Evolutionary conservation across 768 basidiomycete genomes (phyloP).

Genomic region (Multifurca ochricompacta): DNA sequence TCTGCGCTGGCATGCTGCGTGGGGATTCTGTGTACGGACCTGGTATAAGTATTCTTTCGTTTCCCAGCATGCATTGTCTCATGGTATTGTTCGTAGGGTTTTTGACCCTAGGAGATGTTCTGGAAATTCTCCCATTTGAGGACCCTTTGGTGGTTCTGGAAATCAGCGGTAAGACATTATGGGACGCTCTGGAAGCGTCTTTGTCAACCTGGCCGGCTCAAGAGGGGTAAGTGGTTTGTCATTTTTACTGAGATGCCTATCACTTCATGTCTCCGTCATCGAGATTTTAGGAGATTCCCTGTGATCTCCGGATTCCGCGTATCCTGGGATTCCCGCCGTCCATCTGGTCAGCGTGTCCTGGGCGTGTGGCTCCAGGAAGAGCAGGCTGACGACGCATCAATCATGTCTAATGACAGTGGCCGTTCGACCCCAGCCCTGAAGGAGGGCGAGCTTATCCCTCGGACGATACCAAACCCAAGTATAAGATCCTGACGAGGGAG

Average conservation of each 20-base stretch:
- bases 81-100: conserved; percentile 37
- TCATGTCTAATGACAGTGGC: conserved; percentile 19
- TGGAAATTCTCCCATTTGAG: conserved; percentile 85
- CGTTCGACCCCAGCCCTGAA: conserved; percentile 27
- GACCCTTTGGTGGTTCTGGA: conserved; percentile 79
- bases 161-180: conserved; percentile 68
- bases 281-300: conserved; percentile 65
- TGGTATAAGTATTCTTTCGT: conserved; percentile 35
- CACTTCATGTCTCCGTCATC: not conserved
- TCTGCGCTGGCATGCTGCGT: conserved; percentile 77
- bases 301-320: conserved; percentile 79
- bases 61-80: not conserved
- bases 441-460: conserved; percentile 47
- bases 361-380: conserved; percentile 55
- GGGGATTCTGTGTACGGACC: conserved; percentile 83
- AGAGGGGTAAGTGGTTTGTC: conserved; percentile 55
- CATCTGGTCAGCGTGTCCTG: conserved; percentile 63
- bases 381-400: conserved; percentile 1
- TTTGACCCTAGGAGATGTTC: conserved; percentile 76
- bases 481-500: conserved; percentile 77
- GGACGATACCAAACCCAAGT: conserved; percentile 47
- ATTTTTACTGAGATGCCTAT: not conserved
- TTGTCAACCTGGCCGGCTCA: conserved; percentile 80
- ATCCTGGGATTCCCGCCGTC: conserved; percentile 75
- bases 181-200: conserved; percentile 69